Conservation (phyloP, 164 flowering plant genomes). For the Chimonanthus praecox region DNA sequence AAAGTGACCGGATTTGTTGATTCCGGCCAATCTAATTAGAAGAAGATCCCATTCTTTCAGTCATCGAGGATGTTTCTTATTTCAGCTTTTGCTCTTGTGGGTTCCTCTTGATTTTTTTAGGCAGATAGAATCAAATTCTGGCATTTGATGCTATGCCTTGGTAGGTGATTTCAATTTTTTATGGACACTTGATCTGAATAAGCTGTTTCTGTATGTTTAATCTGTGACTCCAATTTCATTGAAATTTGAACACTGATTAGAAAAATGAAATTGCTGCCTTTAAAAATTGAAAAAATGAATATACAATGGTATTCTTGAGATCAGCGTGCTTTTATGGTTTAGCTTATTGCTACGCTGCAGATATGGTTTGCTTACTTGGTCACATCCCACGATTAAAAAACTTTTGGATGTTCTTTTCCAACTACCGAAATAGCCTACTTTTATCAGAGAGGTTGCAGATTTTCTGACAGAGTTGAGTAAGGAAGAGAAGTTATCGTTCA, state of each 20-base stretch:
- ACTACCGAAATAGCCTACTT: not conserved
- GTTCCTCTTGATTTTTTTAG: too few species aligned
- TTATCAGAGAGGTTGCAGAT: not conserved
- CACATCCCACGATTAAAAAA: not conserved
- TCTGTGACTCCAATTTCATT: not conserved
- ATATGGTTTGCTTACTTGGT: not conserved
- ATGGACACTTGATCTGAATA: not conserved
- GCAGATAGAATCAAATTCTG: not conserved
- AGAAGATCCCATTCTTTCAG: not conserved
- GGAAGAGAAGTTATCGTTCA: not conserved
- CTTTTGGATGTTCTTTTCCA: not conserved
- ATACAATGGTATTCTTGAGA: too few species aligned
- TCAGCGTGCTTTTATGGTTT: not conserved
- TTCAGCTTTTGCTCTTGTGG: not conserved
- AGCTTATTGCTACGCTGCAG: not conserved
- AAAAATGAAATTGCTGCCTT: not conserved
- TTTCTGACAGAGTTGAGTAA: not conserved
- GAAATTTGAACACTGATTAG: not conserved
- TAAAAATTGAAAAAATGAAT: too few species aligned
- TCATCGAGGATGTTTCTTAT: not conserved
- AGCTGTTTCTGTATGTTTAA: not conserved
- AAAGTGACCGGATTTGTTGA: not conserved
- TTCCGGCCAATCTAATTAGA: not conserved
- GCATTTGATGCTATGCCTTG: not conserved
- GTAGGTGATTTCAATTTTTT: not conserved